Evolutionary conservation across 2,329 filamentous ascomycete genomes (phyloP), one percentile per base, ranked within the genome.

Genomic region (Xylaria sp.): DNA sequence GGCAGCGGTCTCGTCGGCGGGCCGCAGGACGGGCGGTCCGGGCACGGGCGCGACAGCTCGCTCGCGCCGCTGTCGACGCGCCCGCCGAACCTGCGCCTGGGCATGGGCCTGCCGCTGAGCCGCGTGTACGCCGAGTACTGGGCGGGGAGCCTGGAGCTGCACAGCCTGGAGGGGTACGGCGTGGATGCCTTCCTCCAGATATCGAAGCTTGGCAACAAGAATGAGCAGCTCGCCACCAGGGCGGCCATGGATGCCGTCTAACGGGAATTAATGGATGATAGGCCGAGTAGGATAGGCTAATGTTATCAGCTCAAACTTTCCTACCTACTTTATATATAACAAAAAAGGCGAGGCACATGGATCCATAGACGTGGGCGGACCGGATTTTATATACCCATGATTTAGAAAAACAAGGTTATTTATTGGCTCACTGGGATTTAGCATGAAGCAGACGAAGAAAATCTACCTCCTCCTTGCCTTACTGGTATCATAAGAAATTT

Each of bases 91-190:
- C 76, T 97, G 57, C 84, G 91, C 9, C 80, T 99, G 1, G 94
- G 94, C 3, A 96, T 99, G 82, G 94, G 94, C 1, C 74, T 99
- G 47, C 94, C 94, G 0, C 87, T 99, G 75, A 96, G 92, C 66
- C 85, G 91, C 57, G 90, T 97, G 2, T 99, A 97, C 72, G 92
- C 93, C 22, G 93, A 97, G 73, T 97, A 97, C 72, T 99, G 94
- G 94, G 94, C 94, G 2, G 94, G 94, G 20, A 94, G 85, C 65
- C 76, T 99, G 7, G 90, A 96, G 66, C 73, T 97, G 54, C 93
- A 97, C 70, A 97, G 90, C 67, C 76, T 99, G 7, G 93, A 97
- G 69, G 95, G 94, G 0, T 97, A 97, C 70, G 94, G 94, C 13
- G 91, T 95, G 6, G 94, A 99, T 75, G 92, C 90, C 0, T 99